Base-by-base conservation (phyloP, 192 early-diverging fungal genomes). In the Coemansia umbellata region DNA sequence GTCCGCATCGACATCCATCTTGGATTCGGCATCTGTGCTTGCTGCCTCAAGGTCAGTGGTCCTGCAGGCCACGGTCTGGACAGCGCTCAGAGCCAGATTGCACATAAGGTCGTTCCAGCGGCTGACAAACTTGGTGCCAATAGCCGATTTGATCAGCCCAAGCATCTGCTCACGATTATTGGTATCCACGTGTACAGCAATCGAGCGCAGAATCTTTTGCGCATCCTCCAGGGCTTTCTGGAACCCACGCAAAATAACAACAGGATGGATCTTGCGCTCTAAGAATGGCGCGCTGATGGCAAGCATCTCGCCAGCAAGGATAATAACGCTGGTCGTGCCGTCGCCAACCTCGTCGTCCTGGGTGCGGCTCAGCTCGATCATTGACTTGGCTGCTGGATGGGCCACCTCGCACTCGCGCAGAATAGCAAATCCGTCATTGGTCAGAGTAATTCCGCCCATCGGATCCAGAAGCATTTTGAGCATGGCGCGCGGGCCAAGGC, bases 301-400 rank as follows among this genome's bases (percentile, higher is more conserved):
- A 47, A 99, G 85, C 40, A 97, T 85, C 72, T 99, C 97, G 66
- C 97, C 97, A 42, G 95, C 95, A 35, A 99, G 83, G 60, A 99
- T 97, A 59, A 99, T 98, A 55, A 99, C 97, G 63, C 85, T 88
- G 13, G 97, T 99, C 9, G 97, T 99, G 53, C 97, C 97, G 63
- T 99, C 97, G 55, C 97, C 97, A 37, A 97, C 95, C 78, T 99
- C 97, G 71, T 99, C 97, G 75, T 99, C 97, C 81, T 99, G 97
- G 49, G 97, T 99, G 78, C 97, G 81, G 27, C 92, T 88, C 40
- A 99, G 85, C 76, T 99, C 97, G 57, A 99, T 97, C 95, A 97
- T 97, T 63, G 88, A 91, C 80, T 99, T 99, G 41, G 97, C 97
- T 43, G 97, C 97, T 21, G 97, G 97, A 78, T 99, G 97, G n/a